phyloP scores from a whole-genome alignment of 257 asterid species.

The Galeopsis tetrahit region DNA sequence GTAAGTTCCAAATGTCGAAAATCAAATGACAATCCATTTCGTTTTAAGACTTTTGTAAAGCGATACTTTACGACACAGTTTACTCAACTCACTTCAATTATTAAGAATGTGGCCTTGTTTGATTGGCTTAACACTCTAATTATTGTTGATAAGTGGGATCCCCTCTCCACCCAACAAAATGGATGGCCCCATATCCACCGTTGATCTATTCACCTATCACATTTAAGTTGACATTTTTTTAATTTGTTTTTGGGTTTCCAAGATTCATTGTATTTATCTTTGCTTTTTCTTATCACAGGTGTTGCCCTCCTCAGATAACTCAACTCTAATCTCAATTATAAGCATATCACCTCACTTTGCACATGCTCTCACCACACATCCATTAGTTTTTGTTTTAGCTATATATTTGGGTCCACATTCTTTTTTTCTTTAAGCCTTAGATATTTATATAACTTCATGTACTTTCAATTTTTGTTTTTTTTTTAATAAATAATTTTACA shows the following conservation, averaged over 20 bases:
- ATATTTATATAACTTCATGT: background rate
- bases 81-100: conserved; percentile 35
- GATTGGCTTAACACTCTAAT: conserved; percentile 18
- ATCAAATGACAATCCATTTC: background rate
- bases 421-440: background rate
- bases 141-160: conserved; percentile 38
- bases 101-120: conserved; percentile 32
- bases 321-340: background rate
- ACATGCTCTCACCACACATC: background rate
- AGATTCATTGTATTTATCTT: conserved; percentile 32
- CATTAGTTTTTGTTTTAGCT: background rate
- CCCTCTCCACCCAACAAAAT: conserved; percentile 26
- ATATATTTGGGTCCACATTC: background rate
- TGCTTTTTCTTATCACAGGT: conserved; percentile 19
- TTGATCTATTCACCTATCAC: conserved; percentile 18
- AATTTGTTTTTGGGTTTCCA: background rate
- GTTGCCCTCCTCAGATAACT: background rate
- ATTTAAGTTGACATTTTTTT: conserved; percentile 30
- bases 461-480: no score
- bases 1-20: background rate
- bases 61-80: background rate
- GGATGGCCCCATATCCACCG: conserved; percentile 35
- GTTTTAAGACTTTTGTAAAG: background rate
- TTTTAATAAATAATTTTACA: no score
- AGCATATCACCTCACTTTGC: conserved; percentile 3